Evolutionary conservation across 202 grass and related monocot genomes (phyloP), one percentile per base, ranked within the genome.

Genomic region (Cymbopogon flexuosus): DNA sequence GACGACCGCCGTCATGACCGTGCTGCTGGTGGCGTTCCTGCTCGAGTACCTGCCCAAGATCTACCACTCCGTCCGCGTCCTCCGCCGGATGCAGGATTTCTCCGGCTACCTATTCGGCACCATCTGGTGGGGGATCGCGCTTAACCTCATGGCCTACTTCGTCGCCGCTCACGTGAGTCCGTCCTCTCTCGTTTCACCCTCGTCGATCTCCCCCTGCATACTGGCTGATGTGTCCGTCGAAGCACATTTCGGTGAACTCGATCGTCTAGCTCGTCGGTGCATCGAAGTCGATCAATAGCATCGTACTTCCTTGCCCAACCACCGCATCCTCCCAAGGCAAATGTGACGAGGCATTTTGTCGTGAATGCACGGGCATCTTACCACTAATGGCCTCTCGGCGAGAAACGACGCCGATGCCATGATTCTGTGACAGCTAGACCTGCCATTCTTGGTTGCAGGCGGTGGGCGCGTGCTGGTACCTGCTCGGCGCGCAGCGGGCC

Each of bases 131-230:
- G 93, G 93, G 22, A 91, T 97, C 61, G 84, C 70, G 3, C 88
- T 97, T 37, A 97, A 97, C 68, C 83, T 97, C 84, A 97, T 97
- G 88, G 93, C 88, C 33, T 97, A 97, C 90, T 97, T 93, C 81
- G 90, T 97, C 43, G 93, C 93, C 18, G 88, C 93, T 12, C 90
- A 97, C 64, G 93, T 93, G 27, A 78, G 88, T 85, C 65, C 0
- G 3, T 33, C 35, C 24, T 30, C 41, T 29, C 42, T 16, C 41
- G 10, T 3, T 23, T 6, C 36, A 14, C 39, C 36, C 4, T 68
- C 65, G 27, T 27, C 27, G 27, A 27, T 27, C 27, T 27, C 27
- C 27, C 27, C 27, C 31, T 33, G 31, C 31, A 33, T 33, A 33
- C 31, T 33, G 2, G 31, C 31, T 4, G 31, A 33, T 27, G 27